Conservation (phyloP, 202 grass and related monocot species). For the Dendrocalamus latiflorus region DNA sequence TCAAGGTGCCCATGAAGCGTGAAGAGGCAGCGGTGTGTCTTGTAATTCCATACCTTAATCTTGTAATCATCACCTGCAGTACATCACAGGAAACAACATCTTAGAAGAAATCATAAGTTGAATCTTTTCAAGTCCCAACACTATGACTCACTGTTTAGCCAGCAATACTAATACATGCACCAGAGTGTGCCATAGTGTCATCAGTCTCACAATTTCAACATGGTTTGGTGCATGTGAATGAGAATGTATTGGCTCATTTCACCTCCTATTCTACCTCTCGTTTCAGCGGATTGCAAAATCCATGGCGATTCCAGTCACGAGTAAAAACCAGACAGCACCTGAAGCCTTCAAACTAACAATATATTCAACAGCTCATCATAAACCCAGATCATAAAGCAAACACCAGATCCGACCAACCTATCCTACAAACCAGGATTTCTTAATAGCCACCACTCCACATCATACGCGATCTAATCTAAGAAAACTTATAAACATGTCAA, state of each 20-base stretch:
- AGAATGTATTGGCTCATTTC: neutral
- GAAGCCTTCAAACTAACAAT: neutral
- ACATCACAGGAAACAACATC: neutral
- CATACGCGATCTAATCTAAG: constrained; percentile 4
- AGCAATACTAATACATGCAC: neutral
- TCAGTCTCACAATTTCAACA: neutral
- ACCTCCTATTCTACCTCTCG: neutral
- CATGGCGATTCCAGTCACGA: neutral
- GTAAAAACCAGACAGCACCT: neutral
- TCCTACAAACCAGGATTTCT: constrained; percentile 4
- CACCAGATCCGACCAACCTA: constrained; percentile 35
- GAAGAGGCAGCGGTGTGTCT: constrained; percentile 93
- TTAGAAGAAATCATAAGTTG: neutral
- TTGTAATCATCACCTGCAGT: constrained; percentile 94
- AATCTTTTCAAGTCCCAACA: neutral
- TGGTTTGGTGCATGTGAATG: neutral
- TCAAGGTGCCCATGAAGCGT: constrained; percentile 93
- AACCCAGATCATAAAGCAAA: neutral
- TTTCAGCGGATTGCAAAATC: neutral
- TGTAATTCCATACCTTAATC: constrained; percentile 99
- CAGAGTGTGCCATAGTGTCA: neutral
- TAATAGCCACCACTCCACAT: neutral
- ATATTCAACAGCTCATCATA: neutral
- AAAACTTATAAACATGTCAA: neutral
- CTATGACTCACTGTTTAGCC: neutral